These are phyloP conservation scores for Babesia sp. DNA, from an alignment of 169 alveolate genomes.

Conservation along the genomic window DNA sequence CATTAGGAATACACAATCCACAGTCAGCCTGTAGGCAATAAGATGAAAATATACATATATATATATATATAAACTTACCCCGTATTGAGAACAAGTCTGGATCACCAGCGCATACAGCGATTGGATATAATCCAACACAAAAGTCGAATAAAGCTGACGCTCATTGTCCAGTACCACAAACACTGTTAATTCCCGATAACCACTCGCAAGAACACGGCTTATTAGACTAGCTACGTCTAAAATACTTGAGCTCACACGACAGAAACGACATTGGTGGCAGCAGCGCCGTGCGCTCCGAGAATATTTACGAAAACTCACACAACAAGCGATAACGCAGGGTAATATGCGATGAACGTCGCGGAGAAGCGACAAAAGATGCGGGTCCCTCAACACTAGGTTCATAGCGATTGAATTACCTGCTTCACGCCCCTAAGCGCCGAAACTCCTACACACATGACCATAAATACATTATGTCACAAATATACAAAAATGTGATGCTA, in stretches of 20 bases:
- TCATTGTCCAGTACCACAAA: slow-evolving; percentile 31
- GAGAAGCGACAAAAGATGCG: slow-evolving; percentile 12
- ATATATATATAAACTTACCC: slow-evolving; percentile 7
- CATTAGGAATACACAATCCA: not conserved
- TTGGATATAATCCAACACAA: slow-evolving; percentile 42
- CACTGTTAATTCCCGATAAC: slow-evolving; percentile 15
- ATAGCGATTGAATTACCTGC: not conserved
- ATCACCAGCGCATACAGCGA: slow-evolving; percentile 50
- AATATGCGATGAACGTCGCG: slow-evolving; percentile 11
- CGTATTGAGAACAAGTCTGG: slow-evolving; percentile 20
- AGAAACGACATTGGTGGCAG: slow-evolving; percentile 26
- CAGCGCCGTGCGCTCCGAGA: slow-evolving; percentile 3
- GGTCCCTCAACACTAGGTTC: slow-evolving; percentile 20
- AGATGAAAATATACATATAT: not conserved
- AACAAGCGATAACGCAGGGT: not conserved
- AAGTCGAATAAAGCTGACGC: slow-evolving; percentile 32
- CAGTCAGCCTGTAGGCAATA: slow-evolving; percentile 1
- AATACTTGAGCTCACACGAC: slow-evolving; percentile 32
- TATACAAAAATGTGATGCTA: too few relatives aligned
- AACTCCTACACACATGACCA: not conserved
- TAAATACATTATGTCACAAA: not conserved
- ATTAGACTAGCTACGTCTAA: slow-evolving; percentile 40
- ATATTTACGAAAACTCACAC: slow-evolving; percentile 17
- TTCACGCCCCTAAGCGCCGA: slow-evolving; percentile 11
- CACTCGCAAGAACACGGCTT: slow-evolving; percentile 12